These are phyloP conservation scores for Hemileccinum rubropunctum DNA, from an alignment of 768 basidiomycete genomes.

Conservation along the genomic window DNA sequence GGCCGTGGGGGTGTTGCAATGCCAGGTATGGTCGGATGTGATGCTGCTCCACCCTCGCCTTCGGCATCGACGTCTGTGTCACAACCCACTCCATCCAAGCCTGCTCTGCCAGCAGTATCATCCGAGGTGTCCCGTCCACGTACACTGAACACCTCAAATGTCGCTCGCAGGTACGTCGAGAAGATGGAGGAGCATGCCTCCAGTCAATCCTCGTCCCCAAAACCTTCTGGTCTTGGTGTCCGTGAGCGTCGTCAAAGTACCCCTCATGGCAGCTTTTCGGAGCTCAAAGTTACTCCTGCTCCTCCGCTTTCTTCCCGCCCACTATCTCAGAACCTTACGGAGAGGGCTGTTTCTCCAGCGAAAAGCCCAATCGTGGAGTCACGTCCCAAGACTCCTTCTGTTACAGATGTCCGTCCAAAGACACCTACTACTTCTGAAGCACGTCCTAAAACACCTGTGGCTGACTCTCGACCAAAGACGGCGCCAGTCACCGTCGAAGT, in stretches of 20 bases:
- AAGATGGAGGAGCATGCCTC: slow-evolving; percentile 37
- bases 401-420: slow-evolving; percentile 20
- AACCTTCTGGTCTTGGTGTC: slow-evolving; percentile 20
- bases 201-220: slow-evolving; percentile 33
- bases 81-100: slow-evolving; percentile 1
- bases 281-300: slow-evolving; percentile 14
- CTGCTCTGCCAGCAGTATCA: slow-evolving; percentile 4
- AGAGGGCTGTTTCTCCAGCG: slow-evolving; percentile 8
- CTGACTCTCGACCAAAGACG: slow-evolving; percentile 14
- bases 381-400: slow-evolving; percentile 20
- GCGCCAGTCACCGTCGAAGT: slow-evolving; percentile 8
- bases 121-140: slow-evolving; percentile 26
- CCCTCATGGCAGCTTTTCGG: slow-evolving; percentile 28
- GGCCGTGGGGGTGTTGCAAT: slow-evolving; percentile 73
- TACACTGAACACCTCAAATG: slow-evolving; percentile 35
- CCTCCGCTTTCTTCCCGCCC: slow-evolving; percentile 14
- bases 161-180: slow-evolving; percentile 35
- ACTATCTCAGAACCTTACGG: slow-evolving; percentile 20
- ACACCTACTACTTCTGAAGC: slow-evolving; percentile 14
- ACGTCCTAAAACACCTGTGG: slow-evolving; percentile 22
- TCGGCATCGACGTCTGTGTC: slow-evolving; percentile 5
- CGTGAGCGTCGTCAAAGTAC: slow-evolving; percentile 55
- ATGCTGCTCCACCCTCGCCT: slow-evolving; percentile 4
- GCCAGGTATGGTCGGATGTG: slow-evolving; percentile 57
- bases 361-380: slow-evolving; percentile 14